Evolutionary conservation across 2,329 filamentous ascomycete genomes (phyloP).

Genomic region (Xylariaceae sp.): DNA sequence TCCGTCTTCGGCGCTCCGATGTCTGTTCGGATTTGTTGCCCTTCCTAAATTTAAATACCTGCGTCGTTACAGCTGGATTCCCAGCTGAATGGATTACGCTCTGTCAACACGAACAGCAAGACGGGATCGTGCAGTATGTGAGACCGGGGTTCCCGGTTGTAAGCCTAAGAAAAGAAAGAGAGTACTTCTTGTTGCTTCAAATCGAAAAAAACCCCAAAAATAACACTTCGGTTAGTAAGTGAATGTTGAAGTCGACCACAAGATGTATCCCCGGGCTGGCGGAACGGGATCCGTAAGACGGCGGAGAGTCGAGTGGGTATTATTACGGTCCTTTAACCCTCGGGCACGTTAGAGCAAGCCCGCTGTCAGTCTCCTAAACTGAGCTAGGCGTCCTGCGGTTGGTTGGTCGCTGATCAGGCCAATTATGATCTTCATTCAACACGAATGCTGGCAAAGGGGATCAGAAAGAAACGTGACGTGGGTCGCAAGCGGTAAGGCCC

Average conservation of each 20-base stretch:
- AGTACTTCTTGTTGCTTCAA: constrained; percentile 1
- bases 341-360: constrained; percentile 4
- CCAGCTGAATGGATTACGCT: constrained; percentile 26
- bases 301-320: constrained; percentile 1
- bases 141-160: constrained; percentile 16
- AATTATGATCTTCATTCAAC: constrained; percentile 12
- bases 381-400: constrained; percentile 3
- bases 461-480: constrained; percentile 8
- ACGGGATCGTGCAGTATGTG: constrained; percentile 22
- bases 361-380: constrained; percentile 10
- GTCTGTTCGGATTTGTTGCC: constrained; percentile 1
- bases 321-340: background rate
- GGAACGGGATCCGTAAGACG: background rate
- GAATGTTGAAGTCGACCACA: background rate
- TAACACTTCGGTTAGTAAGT: constrained; percentile 1
- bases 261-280: background rate
- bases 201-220: background rate
- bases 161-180: background rate
- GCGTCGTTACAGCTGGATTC: constrained; percentile 25
- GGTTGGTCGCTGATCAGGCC: constrained; percentile 13
- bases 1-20: constrained; percentile 12
- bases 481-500: constrained; percentile 12
- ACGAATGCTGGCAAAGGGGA: constrained; percentile 10
- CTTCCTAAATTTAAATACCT: constrained; percentile 4
- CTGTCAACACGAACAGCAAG: constrained; percentile 23